Conservation (phyloP, 495 filamentous ascomycete species). For the Penicillium canescens region DNA sequence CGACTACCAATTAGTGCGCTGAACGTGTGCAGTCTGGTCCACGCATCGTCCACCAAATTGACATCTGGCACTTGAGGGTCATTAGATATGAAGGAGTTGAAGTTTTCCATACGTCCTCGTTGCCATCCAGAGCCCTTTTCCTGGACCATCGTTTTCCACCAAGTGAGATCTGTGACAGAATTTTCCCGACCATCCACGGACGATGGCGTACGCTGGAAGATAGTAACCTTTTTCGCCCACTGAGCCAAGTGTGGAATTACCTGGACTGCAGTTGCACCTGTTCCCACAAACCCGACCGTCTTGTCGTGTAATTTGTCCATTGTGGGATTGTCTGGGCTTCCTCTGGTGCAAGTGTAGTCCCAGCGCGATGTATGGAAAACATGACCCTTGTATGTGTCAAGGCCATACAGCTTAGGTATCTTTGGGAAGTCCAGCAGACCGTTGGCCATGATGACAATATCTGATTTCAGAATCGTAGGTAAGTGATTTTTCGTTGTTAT, state of each 20-base stretch:
- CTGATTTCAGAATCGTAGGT: not conserved
- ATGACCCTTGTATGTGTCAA: slow-evolving; percentile 21
- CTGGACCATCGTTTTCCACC: slow-evolving; percentile 34
- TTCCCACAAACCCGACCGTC: slow-evolving; percentile 49
- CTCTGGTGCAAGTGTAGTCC: slow-evolving; percentile 51
- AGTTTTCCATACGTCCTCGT: slow-evolving; percentile 12
- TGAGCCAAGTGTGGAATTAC: slow-evolving; percentile 34
- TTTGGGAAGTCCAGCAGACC: slow-evolving; percentile 21
- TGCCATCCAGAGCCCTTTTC: slow-evolving; percentile 50
- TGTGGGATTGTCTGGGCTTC: slow-evolving; percentile 39
- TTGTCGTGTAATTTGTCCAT: slow-evolving; percentile 43
- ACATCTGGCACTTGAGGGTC: not conserved
- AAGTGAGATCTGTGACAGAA: slow-evolving; percentile 1
- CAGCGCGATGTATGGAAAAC: slow-evolving; percentile 45
- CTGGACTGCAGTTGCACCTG: slow-evolving; percentile 49
- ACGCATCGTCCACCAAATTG: slow-evolving; percentile 41
- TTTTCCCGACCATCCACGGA: slow-evolving; percentile 45
- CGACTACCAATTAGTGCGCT: not conserved
- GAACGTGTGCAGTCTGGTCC: slow-evolving; percentile 30
- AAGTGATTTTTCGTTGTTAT: not conserved
- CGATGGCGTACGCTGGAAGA: slow-evolving; percentile 54
- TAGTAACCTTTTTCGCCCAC: slow-evolving; percentile 35
- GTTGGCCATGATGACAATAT: slow-evolving; percentile 21
- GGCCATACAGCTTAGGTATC: slow-evolving; percentile 23
- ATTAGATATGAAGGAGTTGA: slow-evolving; percentile 6